A percentile compares a stretch with the other conserved stretches of the same genome.
These are phyloP conservation scores for Talaromyces sp. DNA, from an alignment of 2,329 filamentous ascomycete genomes.

Conservation along the genomic window DNA sequence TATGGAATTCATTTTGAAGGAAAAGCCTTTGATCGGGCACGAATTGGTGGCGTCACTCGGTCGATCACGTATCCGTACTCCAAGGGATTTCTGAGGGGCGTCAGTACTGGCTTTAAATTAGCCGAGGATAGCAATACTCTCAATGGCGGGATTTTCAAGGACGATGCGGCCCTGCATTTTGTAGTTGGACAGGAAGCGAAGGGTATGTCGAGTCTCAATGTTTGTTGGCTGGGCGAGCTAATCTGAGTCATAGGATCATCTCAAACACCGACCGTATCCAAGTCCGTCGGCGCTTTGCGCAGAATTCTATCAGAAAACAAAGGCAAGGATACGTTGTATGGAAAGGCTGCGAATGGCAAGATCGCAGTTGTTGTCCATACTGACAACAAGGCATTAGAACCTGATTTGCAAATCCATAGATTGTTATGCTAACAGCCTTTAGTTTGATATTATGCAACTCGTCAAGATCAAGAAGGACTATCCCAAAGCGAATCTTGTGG, in stretches of 20 bases:
- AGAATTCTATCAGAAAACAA: slow-evolving; percentile 35
- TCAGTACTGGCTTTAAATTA: slow-evolving; percentile 58
- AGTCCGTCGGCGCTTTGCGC: slow-evolving; percentile 33
- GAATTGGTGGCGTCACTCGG: slow-evolving; percentile 56
- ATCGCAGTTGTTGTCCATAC: slow-evolving; percentile 42
- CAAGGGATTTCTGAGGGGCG: slow-evolving; percentile 51
- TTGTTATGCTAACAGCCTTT: slow-evolving; percentile 16
- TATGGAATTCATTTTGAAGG: slow-evolving; percentile 46
- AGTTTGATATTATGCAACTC: slow-evolving; percentile 43
- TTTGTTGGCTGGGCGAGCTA: no score
- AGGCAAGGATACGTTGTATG: slow-evolving; percentile 38
- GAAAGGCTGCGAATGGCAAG: slow-evolving; percentile 35
- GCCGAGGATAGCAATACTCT: slow-evolving; percentile 48
- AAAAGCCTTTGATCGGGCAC: slow-evolving; percentile 54
- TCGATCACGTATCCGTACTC: slow-evolving; percentile 57
- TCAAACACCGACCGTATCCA: slow-evolving; percentile 30
- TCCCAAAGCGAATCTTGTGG: slow-evolving; percentile 23
- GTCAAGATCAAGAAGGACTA: slow-evolving; percentile 25
- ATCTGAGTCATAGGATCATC: slow-evolving; percentile 1
- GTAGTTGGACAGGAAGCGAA: slow-evolving; percentile 37
- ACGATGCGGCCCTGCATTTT: slow-evolving; percentile 56
- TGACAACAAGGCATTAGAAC: slow-evolving; percentile 29
- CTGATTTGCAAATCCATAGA: not conserved
- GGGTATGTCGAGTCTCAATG: slow-evolving; percentile 16
- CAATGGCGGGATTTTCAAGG: slow-evolving; percentile 48